phyloP scores from a whole-genome alignment of 345 rosid genomes.

The Citrus australasica region DNA sequence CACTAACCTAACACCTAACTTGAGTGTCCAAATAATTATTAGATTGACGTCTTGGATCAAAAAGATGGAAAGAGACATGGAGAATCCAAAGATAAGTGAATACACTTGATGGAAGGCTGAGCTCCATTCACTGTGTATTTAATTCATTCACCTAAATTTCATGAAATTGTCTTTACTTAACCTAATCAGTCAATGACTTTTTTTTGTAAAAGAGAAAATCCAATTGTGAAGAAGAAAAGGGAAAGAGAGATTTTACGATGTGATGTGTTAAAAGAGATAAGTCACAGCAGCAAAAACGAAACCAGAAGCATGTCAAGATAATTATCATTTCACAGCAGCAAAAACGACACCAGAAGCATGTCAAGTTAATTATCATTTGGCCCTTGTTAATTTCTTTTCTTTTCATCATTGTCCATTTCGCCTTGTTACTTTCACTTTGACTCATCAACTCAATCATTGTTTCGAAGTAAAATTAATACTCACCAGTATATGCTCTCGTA shows the following conservation, averaged over 20 bases:
- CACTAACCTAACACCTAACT: no score
- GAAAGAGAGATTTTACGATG: background rate
- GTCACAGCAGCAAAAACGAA: background rate
- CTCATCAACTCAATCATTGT: slow-evolving; percentile 1
- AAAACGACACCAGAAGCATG: background rate
- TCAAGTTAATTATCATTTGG: background rate
- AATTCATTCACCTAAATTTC: no score
- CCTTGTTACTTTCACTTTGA: background rate
- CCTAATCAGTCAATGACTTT: no score
- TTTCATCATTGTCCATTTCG: slow-evolving; percentile 6
- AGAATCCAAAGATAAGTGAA: no score
- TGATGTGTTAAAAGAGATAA: background rate
- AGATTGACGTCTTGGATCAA: no score
- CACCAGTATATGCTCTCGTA: background rate
- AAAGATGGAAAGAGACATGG: background rate
- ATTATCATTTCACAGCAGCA: background rate
- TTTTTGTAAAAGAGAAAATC: no score
- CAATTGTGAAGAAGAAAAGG: no score
- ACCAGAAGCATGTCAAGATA: background rate
- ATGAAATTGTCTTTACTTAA: no score
- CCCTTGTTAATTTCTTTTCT: background rate
- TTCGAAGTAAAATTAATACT: background rate
- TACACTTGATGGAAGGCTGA: background rate
- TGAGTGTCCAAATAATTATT: no score
- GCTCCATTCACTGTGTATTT: background rate